A percentile compares a stretch with the other conserved stretches of the same genome.
Evolutionary conservation across 2,329 filamentous ascomycete species (phyloP).

Genomic region (Ascochyta rabiei): DNA sequence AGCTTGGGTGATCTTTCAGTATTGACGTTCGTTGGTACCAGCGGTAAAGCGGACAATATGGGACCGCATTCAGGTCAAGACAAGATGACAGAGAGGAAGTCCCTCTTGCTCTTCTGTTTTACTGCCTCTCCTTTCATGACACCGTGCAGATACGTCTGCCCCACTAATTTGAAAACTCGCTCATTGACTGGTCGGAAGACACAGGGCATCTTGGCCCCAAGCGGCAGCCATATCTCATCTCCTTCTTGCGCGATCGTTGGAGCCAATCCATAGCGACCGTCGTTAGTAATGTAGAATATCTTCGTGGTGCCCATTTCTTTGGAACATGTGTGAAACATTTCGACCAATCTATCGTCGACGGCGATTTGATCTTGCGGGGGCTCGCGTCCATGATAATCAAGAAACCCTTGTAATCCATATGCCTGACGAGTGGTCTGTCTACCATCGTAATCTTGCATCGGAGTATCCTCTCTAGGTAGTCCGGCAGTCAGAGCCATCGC

Average conservation of each 20-base stretch:
- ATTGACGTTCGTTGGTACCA: too few relatives aligned
- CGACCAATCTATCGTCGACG: background rate
- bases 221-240: conserved; percentile 18
- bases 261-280: conserved; percentile 19
- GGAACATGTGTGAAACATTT: background rate
- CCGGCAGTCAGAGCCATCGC: too few relatives aligned
- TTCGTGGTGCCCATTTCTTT: background rate
- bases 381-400: too few relatives aligned
- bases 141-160: conserved; percentile 17
- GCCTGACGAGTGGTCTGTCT: too few relatives aligned
- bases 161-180: conserved; percentile 7
- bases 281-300: background rate
- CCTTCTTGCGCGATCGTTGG: background rate
- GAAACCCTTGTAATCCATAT: too few relatives aligned
- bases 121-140: conserved; percentile 14
- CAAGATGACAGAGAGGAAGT: background rate
- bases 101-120: background rate
- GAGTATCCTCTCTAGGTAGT: too few relatives aligned
- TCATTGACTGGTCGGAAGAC: conserved; percentile 6
- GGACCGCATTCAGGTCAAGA: too few relatives aligned
- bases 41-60: too few relatives aligned
- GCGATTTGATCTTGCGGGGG: too few relatives aligned
- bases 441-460: too few relatives aligned
- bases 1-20: too few relatives aligned
- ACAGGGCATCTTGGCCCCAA: conserved; percentile 17